These are phyloP conservation scores for Effrenium voratum DNA, from an alignment of 73 alveolate genomes.

Conservation along the genomic window DNA sequence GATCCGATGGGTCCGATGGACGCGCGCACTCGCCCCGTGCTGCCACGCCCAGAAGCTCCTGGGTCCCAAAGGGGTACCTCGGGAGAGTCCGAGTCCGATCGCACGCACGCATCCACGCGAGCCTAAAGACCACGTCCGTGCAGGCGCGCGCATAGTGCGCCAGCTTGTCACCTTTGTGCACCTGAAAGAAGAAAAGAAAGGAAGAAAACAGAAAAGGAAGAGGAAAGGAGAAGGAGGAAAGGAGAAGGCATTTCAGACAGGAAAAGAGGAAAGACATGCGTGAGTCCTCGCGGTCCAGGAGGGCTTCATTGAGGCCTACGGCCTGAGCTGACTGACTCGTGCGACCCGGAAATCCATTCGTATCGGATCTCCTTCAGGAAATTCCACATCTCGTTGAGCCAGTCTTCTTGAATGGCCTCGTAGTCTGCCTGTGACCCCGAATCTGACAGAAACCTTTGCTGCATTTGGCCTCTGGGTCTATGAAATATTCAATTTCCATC, in stretches of 20 bases:
- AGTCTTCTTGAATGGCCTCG: conserved; percentile 54
- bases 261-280: not conserved
- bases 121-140: conserved; percentile 77
- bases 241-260: not conserved
- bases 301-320: conserved; percentile 25
- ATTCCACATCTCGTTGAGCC: conserved; percentile 88
- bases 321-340: not conserved
- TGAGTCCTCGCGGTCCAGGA: conserved; percentile 34
- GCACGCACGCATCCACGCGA: not conserved
- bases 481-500: conserved; percentile 90
- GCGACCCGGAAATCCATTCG: not conserved
- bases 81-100: not conserved
- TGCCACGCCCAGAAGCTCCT: conserved; percentile 78
- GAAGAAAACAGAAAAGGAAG: not conserved
- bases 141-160: conserved; percentile 93
- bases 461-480: conserved; percentile 43
- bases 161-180: conserved; percentile 69
- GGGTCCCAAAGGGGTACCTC: conserved; percentile 69
- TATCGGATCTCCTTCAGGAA: conserved; percentile 20
- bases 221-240: not conserved
- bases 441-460: not conserved
- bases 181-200: not conserved
- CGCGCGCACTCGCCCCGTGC: conserved; percentile 68
- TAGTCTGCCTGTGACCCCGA: not conserved
- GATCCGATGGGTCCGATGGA: not conserved